phyloP scores from a whole-genome alignment of 2,329 filamentous ascomycete species.

The Alternaria sp. region DNA sequence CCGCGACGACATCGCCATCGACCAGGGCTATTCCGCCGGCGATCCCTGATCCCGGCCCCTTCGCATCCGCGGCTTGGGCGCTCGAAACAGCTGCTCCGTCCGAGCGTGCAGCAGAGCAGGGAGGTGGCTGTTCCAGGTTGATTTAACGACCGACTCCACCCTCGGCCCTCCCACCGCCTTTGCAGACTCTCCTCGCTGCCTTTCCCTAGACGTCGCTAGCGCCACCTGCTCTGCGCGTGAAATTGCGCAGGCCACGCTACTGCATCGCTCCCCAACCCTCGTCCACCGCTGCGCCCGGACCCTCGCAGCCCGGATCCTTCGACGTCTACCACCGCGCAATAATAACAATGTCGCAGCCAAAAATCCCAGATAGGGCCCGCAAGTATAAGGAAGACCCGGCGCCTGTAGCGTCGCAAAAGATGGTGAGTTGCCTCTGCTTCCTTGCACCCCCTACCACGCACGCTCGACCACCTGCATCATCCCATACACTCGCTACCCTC shows the following conservation, averaged over 20 bases:
- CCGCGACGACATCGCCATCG: not conserved
- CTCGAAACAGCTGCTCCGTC: slow-evolving; percentile 35
- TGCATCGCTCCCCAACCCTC: slow-evolving; percentile 39
- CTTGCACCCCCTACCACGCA: slow-evolving; percentile 31
- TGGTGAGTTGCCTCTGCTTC: slow-evolving; percentile 52
- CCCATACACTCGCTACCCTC: slow-evolving; percentile 30
- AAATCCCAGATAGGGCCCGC: slow-evolving; percentile 49
- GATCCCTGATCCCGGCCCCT: slow-evolving; percentile 37
- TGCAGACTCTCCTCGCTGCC: slow-evolving; percentile 17
- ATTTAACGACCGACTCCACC: slow-evolving; percentile 46
- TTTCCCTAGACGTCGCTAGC: slow-evolving; percentile 17
- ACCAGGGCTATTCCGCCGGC: slow-evolving; percentile 16
- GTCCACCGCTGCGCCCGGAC: slow-evolving; percentile 38
- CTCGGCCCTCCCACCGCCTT: slow-evolving; percentile 29
- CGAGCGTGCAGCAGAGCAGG: slow-evolving; percentile 40
- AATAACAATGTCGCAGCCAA: slow-evolving; percentile 52
- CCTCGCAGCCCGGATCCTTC: slow-evolving; percentile 42
- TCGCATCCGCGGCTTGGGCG: slow-evolving; percentile 36
- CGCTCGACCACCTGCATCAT: slow-evolving; percentile 11
- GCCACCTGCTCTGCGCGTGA: slow-evolving; percentile 31
- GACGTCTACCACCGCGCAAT: slow-evolving; percentile 43
- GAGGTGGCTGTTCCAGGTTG: slow-evolving; percentile 48
- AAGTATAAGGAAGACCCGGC: slow-evolving; percentile 55
- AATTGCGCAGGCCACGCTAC: slow-evolving; percentile 50
- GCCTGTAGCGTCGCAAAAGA: slow-evolving; percentile 52